phyloP scores from a whole-genome alignment of 2,329 filamentous ascomycete genomes.

The Colletotrichum noveboracense region DNA sequence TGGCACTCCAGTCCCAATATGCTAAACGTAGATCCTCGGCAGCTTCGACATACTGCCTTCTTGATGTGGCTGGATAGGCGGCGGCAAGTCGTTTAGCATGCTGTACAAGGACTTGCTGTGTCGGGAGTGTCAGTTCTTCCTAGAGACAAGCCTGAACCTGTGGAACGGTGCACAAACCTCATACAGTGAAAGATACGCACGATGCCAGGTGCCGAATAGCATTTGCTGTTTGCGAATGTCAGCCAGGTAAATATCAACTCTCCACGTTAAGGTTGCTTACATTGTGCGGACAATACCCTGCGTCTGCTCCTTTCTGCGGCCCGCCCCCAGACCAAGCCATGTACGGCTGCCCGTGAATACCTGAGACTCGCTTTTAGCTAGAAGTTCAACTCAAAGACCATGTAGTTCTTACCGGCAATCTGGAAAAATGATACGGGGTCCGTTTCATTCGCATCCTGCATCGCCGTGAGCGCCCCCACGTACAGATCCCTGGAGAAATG shows the following conservation, averaged over 20 bases:
- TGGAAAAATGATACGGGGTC: constrained; percentile 63
- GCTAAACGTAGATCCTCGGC: constrained; percentile 53
- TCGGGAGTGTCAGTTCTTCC: not conserved
- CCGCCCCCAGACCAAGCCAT: constrained; percentile 47
- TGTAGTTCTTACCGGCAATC: constrained; percentile 55
- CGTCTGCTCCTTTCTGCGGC: constrained; percentile 11
- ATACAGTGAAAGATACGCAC: constrained; percentile 23
- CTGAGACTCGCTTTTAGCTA: constrained; percentile 32
- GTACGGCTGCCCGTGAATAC: constrained; percentile 68
- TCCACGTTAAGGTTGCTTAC: not conserved
- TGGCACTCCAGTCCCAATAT: constrained; percentile 60
- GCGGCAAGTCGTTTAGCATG: constrained; percentile 28
- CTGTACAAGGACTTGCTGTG: constrained; percentile 29
- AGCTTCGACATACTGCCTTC: constrained; percentile 43
- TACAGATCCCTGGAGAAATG: constrained; percentile 50
- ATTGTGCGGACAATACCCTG: constrained; percentile 23
- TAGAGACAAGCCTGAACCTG: not conserved
- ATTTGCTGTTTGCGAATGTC: constrained; percentile 48
- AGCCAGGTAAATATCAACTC: not conserved
- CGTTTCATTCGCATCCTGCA: constrained; percentile 56
- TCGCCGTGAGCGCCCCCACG: constrained; percentile 61
- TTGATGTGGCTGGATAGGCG: constrained; percentile 1
- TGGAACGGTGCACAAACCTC: constrained; percentile 32
- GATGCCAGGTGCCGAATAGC: constrained; percentile 30
- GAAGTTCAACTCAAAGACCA: no score